phyloP scores from a whole-genome alignment of 768 basidiomycete genomes.

The Dentipellis sp. region DNA sequence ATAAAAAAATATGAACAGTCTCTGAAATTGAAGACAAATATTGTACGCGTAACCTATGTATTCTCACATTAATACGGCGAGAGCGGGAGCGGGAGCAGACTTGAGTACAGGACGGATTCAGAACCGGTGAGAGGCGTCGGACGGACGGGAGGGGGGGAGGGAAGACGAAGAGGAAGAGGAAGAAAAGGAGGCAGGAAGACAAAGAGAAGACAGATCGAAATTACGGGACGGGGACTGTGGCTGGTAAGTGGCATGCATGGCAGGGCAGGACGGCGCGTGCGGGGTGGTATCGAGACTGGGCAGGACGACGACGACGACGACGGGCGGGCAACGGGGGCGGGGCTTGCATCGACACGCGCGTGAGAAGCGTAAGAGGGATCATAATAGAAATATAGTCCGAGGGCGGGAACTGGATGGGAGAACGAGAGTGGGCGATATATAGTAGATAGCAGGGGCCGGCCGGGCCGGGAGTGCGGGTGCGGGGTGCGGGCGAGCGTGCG shows the following conservation, averaged over 20 bases:
- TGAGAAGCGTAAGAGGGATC: neutral
- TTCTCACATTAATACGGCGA: neutral
- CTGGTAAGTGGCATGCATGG: neutral
- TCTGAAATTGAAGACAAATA: neutral
- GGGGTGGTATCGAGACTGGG: neutral
- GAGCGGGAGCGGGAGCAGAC: neutral
- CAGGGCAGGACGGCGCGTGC: neutral
- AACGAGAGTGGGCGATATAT: neutral
- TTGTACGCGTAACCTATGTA: constrained; percentile 1
- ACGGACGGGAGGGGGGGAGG: neutral
- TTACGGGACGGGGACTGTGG: neutral
- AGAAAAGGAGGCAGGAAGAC: neutral
- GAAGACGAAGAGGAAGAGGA: neutral
- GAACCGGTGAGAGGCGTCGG: neutral
- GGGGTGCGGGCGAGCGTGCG: neutral
- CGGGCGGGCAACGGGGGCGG: neutral
- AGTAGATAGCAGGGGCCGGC: neutral
- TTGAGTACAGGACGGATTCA: too few species aligned
- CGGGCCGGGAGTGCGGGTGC: neutral
- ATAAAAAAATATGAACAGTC: neutral
- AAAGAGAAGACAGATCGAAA: neutral
- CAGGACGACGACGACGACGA: neutral
- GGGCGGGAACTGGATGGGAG: neutral
- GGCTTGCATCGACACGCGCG: neutral
- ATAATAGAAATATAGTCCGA: neutral